These are phyloP conservation scores for Globisporangium paddicum DNA, from an alignment of 352 stramenopile species.

Conservation along the genomic window DNA sequence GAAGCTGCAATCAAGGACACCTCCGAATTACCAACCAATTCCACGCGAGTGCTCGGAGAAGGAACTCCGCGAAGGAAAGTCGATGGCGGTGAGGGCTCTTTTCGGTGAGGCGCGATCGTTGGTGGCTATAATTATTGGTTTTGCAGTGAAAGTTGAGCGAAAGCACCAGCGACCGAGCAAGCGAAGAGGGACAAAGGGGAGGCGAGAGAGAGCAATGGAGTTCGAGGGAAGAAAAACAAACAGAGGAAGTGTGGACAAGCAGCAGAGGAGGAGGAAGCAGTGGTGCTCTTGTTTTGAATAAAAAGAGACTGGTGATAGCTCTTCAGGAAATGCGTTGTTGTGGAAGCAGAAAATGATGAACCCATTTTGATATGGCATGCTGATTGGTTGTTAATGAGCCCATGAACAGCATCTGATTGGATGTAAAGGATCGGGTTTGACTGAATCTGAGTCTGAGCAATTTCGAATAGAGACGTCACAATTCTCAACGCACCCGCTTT, in stretches of 20 bases:
- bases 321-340: no score
- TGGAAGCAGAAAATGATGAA: background rate
- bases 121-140: constrained; percentile 14
- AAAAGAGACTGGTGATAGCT: background rate
- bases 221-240: background rate
- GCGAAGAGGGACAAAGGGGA: background rate
- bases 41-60: background rate
- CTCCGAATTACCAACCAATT: background rate
- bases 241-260: background rate
- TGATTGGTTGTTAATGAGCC: background rate
- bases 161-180: constrained; percentile 6
- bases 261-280: background rate
- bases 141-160: constrained; percentile 10
- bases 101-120: background rate
- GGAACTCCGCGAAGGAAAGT: background rate
- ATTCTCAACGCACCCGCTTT: background rate
- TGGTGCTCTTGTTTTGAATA: constrained; percentile 6
- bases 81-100: background rate
- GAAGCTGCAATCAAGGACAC: background rate
- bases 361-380: background rate
- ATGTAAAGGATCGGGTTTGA: background rate
- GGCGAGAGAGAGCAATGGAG: background rate
- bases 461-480: background rate
- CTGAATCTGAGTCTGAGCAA: constrained; percentile 1
- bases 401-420: background rate